Conservation (phyloP, 768 basidiomycete genomes). For the Mycena venus region DNA sequence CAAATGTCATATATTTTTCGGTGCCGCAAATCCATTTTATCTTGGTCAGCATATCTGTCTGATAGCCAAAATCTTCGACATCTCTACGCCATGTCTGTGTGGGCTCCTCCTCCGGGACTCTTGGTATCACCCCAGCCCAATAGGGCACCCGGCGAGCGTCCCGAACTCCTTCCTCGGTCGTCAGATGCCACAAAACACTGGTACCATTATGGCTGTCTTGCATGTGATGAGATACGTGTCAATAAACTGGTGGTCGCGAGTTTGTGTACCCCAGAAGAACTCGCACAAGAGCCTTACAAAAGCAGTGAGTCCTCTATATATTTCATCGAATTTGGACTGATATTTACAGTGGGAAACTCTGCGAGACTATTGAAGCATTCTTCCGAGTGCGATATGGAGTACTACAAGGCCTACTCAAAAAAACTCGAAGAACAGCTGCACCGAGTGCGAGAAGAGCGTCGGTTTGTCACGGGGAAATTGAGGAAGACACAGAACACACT, state of each 20-base stretch:
- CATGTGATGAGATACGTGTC: not conserved
- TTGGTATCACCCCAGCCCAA: not conserved
- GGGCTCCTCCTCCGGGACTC: not conserved
- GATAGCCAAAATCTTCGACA: not conserved
- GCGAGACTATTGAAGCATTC: not conserved
- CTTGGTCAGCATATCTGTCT: not conserved
- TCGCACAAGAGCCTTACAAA: not conserved
- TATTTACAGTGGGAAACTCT: not conserved
- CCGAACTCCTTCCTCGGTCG: not conserved
- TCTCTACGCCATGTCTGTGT: not conserved
- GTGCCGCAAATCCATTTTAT: too few species aligned
- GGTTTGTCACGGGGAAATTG: not conserved
- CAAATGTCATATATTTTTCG: not conserved
- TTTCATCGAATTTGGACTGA: too few species aligned
- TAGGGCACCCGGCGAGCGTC: not conserved
- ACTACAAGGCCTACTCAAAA: slow-evolving; percentile 1
- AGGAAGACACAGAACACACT: not conserved
- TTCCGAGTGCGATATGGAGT: not conserved
- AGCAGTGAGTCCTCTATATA: not conserved
- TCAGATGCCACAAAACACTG: not conserved
- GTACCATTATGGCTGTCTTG: not conserved
- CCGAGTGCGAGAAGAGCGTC: not conserved
- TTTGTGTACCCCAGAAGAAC: not conserved
- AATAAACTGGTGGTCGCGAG: not conserved
- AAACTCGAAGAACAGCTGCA: not conserved